Percentiles rank a stretch among this genome's conserved stretches.
These are phyloP conservation scores for Alternaria incomplexa DNA, from an alignment of 2,329 filamentous ascomycete species.

Conservation along the genomic window DNA sequence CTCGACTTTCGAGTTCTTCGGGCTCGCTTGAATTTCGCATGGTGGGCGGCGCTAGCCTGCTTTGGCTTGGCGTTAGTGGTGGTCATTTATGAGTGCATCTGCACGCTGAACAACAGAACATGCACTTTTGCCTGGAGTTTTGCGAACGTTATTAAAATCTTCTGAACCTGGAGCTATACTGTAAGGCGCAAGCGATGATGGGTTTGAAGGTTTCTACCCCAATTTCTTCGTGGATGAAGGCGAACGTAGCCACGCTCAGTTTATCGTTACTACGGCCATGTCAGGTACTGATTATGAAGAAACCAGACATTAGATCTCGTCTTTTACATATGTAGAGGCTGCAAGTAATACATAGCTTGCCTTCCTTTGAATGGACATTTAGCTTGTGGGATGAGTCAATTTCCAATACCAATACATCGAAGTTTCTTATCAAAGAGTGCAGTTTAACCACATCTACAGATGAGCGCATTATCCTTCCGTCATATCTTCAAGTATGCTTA, in stretches of 20 bases:
- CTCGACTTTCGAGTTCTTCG: conserved; percentile 8
- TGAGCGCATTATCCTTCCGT: background rate
- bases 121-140: background rate
- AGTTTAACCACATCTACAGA: background rate
- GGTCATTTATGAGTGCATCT: background rate
- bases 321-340: background rate
- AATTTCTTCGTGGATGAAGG: background rate
- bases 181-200: background rate
- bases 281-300: background rate
- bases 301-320: background rate
- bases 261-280: background rate
- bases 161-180: background rate
- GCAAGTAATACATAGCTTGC: background rate
- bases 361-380: background rate
- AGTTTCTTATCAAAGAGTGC: background rate
- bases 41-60: background rate
- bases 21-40: background rate
- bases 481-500: background rate
- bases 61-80: background rate
- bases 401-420: background rate
- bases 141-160: background rate
- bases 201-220: background rate
- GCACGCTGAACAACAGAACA: background rate
- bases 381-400: background rate
- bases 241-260: background rate